Evolutionary conservation across 768 basidiomycete species (phyloP), one percentile per base, ranked within the genome.

Genomic region (Amanita inopinata): DNA sequence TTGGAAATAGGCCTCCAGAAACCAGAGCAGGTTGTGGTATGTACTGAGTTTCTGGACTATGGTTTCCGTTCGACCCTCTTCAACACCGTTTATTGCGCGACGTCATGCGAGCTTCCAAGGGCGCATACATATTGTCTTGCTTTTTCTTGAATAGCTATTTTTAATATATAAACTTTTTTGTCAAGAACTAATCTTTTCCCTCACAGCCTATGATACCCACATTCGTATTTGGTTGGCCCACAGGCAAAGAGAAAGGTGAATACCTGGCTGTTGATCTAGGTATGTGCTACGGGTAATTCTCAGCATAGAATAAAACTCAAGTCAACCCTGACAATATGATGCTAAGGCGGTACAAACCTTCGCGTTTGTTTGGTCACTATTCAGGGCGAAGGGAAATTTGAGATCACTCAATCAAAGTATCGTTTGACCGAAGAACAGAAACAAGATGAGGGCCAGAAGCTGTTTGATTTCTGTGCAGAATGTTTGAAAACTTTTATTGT

Each of bases 381-480:
- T 2, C 79, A 85, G 51, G 96, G 96, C 18, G 74, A 80, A 7
- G 94, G 96, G 46, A 93, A 94, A 67, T 99, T 98, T 60, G 92
- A 97, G 64, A 84, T 99, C 52, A 91, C 92, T 0, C 94, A 98
- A 59, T 84, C 92, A 25, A 99, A 99, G 62, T 98, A 97, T 63
- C 84, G 93, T 38, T 76, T 99, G 33, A 80, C 88, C 1, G 96
- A 99, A 56, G 96, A 97, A 55, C 96, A 98, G 61, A 99, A 99
- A 62, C 91, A 96, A 46, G 89, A 87, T 5, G 91, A 97, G n/a
- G 96, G 93, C 4, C 83, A 90, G 57, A 83, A 82, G 46, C 65
- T 99, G 39, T 97, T 99, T 51, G 96, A 99, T 64, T 99, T 99
- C 56, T 98, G 94, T 58, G 96, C 90, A 0, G 83, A 94, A 57